Evolutionary conservation across 192 early-diverging fungal genomes (phyloP).

Genomic region (Gamsiella multidivaricata): DNA sequence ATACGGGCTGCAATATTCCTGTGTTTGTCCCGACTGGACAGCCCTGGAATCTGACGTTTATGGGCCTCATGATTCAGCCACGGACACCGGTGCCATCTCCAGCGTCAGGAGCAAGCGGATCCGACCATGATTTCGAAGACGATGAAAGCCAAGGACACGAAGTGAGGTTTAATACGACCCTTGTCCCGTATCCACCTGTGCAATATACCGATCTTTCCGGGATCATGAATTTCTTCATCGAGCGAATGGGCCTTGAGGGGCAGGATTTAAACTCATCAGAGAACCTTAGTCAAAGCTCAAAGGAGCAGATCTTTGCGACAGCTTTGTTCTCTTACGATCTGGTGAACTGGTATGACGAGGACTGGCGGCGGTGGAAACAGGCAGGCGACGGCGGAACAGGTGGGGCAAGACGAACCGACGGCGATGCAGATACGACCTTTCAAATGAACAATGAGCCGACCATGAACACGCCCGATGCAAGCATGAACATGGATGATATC

Average conservation of each 20-base stretch:
- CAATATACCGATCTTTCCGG: conserved; percentile 51
- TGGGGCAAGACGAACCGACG: neutral
- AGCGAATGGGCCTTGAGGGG: conserved; percentile 50
- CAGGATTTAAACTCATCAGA: conserved; percentile 28
- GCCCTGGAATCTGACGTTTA: conserved; percentile 51
- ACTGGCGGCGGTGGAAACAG: conserved; percentile 60
- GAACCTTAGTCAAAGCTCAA: conserved; percentile 4
- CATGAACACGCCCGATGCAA: conserved; percentile 4
- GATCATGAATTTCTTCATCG: conserved; percentile 50
- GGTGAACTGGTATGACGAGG: conserved; percentile 65
- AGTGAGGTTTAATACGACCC: conserved; percentile 54
- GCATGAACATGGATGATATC: conserved; percentile 35
- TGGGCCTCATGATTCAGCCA: conserved; percentile 31
- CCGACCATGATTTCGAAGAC: conserved; percentile 25
- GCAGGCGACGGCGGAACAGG: conserved; percentile 1
- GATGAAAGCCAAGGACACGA: conserved; percentile 30
- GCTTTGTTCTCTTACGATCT: conserved; percentile 65
- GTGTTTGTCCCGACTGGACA: conserved; percentile 68
- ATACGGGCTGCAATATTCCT: conserved; percentile 71
- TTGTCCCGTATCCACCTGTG: conserved; percentile 40
- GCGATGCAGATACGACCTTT: conserved; percentile 21
- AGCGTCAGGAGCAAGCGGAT: conserved; percentile 12
- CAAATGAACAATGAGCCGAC: conserved; percentile 6
- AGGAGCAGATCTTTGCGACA: conserved; percentile 22
- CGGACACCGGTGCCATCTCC: conserved; percentile 34